Evolutionary conservation across 768 basidiomycete genomes (phyloP).

Genomic region (Tricholoma saponaceum): DNA sequence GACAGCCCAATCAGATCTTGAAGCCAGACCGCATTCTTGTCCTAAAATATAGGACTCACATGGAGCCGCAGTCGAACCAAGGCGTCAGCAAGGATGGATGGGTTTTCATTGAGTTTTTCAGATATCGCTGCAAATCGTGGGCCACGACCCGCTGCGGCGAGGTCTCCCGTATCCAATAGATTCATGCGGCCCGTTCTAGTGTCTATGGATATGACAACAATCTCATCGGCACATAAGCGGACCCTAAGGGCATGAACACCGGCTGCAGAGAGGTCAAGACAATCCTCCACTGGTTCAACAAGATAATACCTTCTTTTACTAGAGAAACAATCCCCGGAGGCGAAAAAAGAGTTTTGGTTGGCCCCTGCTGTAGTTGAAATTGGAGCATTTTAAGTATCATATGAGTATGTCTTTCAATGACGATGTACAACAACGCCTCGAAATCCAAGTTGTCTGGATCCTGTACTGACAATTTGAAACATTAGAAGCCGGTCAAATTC

Average conservation of each 20-base stretch:
- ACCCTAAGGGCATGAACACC: constrained; percentile 57
- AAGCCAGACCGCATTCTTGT: not conserved
- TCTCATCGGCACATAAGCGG: constrained; percentile 71
- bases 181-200: constrained; percentile 74
- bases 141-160: constrained; percentile 69
- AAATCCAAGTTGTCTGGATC: constrained; percentile 71
- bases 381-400: constrained; percentile 58
- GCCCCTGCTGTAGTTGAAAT: constrained; percentile 47
- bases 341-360: constrained; percentile 55
- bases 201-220: constrained; percentile 75
- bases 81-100: constrained; percentile 50
- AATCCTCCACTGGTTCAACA: not conserved
- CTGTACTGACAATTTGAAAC: constrained; percentile 26
- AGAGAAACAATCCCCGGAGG: constrained; percentile 55
- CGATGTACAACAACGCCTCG: constrained; percentile 58
- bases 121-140: constrained; percentile 58
- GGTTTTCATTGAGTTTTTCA: constrained; percentile 67
- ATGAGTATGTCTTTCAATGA: constrained; percentile 63
- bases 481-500: not conserved
- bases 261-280: constrained; percentile 29
- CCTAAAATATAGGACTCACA: constrained; percentile 39
- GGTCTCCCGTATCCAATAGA: constrained; percentile 77
- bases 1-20: constrained; percentile 2
- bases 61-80: constrained; percentile 57
- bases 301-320: constrained; percentile 45